These are phyloP conservation scores for Urtica urens DNA, from an alignment of 306 rosid genomes.

Conservation along the genomic window DNA sequence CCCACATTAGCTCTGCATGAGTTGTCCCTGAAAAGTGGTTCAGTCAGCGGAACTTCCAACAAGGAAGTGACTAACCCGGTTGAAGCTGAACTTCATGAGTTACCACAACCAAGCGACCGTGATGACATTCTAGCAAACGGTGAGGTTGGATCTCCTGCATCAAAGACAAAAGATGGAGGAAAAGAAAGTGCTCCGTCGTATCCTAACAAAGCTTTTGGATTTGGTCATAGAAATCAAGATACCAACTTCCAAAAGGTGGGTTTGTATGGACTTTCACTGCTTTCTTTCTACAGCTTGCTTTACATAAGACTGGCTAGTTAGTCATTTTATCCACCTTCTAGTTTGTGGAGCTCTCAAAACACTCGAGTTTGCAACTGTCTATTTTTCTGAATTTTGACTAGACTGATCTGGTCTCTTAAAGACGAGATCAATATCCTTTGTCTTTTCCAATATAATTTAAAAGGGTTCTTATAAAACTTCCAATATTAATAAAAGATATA, in stretches of 20 bases:
- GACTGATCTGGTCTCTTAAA: no score
- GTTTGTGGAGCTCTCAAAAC: no score
- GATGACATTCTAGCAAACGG: slow-evolving; percentile 50
- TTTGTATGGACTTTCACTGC: not conserved
- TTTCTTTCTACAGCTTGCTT: slow-evolving; percentile 7
- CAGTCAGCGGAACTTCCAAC: slow-evolving; percentile 30
- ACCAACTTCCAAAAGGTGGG: slow-evolving; percentile 54
- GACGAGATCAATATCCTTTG: no score
- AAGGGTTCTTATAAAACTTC: no score
- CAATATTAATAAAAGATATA: no score
- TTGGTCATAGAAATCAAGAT: slow-evolving; percentile 61
- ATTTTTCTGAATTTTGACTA: no score
- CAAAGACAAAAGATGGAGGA: slow-evolving; percentile 40
- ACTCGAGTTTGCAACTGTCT: no score
- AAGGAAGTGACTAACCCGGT: slow-evolving; percentile 37
- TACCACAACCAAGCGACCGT: slow-evolving; percentile 26
- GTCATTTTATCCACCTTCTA: no score
- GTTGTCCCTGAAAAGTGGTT: slow-evolving; percentile 41
- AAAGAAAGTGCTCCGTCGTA: slow-evolving; percentile 36
- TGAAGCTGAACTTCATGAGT: slow-evolving; percentile 31
- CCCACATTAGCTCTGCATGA: slow-evolving; percentile 63
- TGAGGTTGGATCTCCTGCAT: slow-evolving; percentile 45
- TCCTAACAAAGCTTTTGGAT: slow-evolving; percentile 51
- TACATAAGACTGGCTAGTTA: not conserved
- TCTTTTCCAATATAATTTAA: no score